These are phyloP conservation scores for Aspergillus novoparasiticus DNA, from an alignment of 2,329 filamentous ascomycete species.

Conservation along the genomic window DNA sequence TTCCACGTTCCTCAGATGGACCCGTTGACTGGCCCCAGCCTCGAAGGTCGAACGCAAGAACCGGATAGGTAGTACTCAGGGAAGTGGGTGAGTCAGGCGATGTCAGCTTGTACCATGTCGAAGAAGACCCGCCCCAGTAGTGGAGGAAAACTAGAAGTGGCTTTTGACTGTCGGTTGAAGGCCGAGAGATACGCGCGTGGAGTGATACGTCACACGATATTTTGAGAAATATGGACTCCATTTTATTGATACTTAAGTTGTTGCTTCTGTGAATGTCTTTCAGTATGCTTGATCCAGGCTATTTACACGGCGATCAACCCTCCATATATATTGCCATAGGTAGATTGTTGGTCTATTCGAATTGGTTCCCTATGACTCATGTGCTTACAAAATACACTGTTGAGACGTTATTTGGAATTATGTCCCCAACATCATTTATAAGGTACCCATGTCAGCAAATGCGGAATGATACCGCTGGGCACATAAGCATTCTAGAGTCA, in stretches of 20 bases:
- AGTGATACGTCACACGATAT: slow-evolving; percentile 12
- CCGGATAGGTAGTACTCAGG: slow-evolving; percentile 22
- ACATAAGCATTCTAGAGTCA: neutral
- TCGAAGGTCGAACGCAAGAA: slow-evolving; percentile 36
- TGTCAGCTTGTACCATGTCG: slow-evolving; percentile 34
- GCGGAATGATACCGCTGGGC: neutral
- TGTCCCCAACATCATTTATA: neutral
- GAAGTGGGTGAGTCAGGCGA: slow-evolving; percentile 19
- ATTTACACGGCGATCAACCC: no score
- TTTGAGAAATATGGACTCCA: slow-evolving; percentile 1
- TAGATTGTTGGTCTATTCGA: neutral
- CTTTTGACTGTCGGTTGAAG: neutral
- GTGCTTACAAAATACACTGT: neutral
- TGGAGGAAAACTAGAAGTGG: slow-evolving; percentile 39
- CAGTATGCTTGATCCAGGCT: neutral
- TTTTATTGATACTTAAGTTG: neutral
- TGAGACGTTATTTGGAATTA: neutral
- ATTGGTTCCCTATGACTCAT: neutral
- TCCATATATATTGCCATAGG: neutral
- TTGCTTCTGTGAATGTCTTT: neutral
- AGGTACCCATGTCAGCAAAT: neutral
- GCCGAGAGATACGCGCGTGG: slow-evolving; percentile 15
- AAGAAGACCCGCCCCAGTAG: slow-evolving; percentile 43
- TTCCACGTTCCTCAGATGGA: slow-evolving; percentile 18
- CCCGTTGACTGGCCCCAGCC: slow-evolving; percentile 42